phyloP scores from a whole-genome alignment of 257 asterid genomes.

The Asclepias syriaca region DNA sequence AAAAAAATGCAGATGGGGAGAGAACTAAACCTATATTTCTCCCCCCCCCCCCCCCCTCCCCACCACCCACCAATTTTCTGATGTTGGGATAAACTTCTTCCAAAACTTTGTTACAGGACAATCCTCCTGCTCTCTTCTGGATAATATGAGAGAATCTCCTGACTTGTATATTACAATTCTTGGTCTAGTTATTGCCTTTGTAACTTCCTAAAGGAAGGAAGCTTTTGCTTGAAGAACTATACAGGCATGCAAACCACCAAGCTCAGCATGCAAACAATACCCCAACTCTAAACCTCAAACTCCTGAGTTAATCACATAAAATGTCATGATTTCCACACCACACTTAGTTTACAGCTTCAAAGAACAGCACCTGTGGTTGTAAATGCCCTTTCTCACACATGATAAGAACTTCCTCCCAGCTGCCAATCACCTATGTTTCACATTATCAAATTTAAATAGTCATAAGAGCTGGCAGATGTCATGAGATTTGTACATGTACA shows the following conservation, averaged over 20 bases:
- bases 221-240: slow-evolving; percentile 11
- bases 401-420: slow-evolving; percentile 77
- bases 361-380: slow-evolving; percentile 94
- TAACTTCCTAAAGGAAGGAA: slow-evolving; percentile 3
- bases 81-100: slow-evolving; percentile 20
- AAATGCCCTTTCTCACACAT: slow-evolving; percentile 90
- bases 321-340: slow-evolving; percentile 5
- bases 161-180: slow-evolving; percentile 28
- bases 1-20: slow-evolving; percentile 3
- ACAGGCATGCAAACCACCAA: slow-evolving; percentile 19
- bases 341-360: slow-evolving; percentile 68
- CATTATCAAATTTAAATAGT: slow-evolving; percentile 7
- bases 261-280: slow-evolving; percentile 20
- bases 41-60: too few relatives aligned
- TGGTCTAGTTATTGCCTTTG: slow-evolving; percentile 21
- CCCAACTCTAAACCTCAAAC: slow-evolving; percentile 18
- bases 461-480: neutral
- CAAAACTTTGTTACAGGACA: slow-evolving; percentile 22
- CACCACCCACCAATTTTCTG: neutral
- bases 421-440: slow-evolving; percentile 61
- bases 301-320: neutral
- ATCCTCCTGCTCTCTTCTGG: slow-evolving; percentile 26
- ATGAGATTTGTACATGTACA: neutral
- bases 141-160: slow-evolving; percentile 20
- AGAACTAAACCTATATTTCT: slow-evolving; percentile 9